A percentile compares a stretch with the other conserved stretches of the same genome.
These are phyloP conservation scores for Polyporus tsugae DNA, from an alignment of 1,284 basidiomycete species.

Conservation along the genomic window DNA sequence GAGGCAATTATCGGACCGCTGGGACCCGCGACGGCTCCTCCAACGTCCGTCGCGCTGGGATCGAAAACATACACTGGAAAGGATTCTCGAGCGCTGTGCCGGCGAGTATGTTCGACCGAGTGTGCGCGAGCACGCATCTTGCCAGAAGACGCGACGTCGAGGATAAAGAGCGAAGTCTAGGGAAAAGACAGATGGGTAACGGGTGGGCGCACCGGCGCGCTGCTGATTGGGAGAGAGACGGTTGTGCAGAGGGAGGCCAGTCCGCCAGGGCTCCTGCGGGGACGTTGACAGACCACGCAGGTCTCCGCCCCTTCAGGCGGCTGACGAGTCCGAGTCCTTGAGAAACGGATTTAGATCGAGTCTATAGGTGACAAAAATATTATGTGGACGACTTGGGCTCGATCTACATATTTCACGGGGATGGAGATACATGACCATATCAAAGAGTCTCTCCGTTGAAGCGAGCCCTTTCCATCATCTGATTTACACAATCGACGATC, in stretches of 20 bases:
- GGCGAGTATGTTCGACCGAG: neutral
- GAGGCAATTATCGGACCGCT: neutral
- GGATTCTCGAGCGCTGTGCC: neutral
- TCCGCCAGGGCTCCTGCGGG: neutral
- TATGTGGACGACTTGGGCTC: too few species aligned
- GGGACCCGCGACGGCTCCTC: neutral
- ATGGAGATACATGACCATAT: too few species aligned
- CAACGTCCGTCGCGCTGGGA: neutral
- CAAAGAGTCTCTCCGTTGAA: too few species aligned
- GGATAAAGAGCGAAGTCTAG: neutral
- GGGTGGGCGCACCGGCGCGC: neutral
- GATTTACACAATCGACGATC: too few species aligned
- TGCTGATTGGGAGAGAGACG: neutral
- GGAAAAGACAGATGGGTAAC: neutral
- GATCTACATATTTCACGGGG: too few species aligned
- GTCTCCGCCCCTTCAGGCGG: neutral
- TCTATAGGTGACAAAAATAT: too few species aligned
- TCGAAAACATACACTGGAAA: neutral
- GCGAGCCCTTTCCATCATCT: too few species aligned
- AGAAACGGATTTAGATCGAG: neutral
- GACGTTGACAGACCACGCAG: neutral
- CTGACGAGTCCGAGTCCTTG: neutral
- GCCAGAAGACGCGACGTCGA: constrained; percentile 11
- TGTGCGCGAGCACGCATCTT: constrained; percentile 16
- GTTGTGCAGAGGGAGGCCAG: neutral